Conservation (phyloP, 169 alveolate genomes). For the Perkinsus olseni region DNA sequence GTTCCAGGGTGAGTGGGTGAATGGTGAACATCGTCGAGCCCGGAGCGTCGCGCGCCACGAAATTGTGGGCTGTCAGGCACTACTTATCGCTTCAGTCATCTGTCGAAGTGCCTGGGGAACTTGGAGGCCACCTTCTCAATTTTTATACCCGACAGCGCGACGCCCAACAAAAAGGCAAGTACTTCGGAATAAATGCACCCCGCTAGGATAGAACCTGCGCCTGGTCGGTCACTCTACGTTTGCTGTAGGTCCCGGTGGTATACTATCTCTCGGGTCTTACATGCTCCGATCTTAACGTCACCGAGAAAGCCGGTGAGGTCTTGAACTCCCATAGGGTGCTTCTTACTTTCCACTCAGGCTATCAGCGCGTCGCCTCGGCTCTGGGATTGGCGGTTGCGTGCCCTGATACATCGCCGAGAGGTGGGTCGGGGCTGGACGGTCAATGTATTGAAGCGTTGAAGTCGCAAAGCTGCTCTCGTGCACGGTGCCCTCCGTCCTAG, state of each 20-base stretch:
- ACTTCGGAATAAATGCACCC: not conserved
- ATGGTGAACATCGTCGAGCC: not conserved
- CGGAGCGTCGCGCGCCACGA: not conserved
- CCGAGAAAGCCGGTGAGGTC: constrained; percentile 32
- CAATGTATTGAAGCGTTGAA: too few relatives aligned
- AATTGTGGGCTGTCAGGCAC: not conserved
- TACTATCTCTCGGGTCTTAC: constrained; percentile 63
- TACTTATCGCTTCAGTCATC: constrained; percentile 14
- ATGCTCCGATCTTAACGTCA: constrained; percentile 58
- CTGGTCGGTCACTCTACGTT: too few relatives aligned
- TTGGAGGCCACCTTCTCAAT: constrained; percentile 16
- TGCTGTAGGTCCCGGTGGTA: constrained; percentile 32
- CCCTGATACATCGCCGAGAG: constrained; percentile 61
- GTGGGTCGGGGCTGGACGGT: not conserved
- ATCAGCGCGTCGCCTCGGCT: constrained; percentile 26
- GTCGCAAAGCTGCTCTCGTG: too few relatives aligned
- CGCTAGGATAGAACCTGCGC: not conserved
- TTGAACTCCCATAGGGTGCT: not conserved
- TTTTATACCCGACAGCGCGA: constrained; percentile 12
- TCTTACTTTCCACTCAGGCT: not conserved
- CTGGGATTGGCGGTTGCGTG: constrained; percentile 43
- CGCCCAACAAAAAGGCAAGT: not conserved
- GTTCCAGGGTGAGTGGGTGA: too few relatives aligned
- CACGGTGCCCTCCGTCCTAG: too few relatives aligned
- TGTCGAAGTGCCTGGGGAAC: constrained; percentile 12